These are phyloP conservation scores for Diaporthe amygdali DNA, from an alignment of 2,329 filamentous ascomycete species.

Conservation along the genomic window DNA sequence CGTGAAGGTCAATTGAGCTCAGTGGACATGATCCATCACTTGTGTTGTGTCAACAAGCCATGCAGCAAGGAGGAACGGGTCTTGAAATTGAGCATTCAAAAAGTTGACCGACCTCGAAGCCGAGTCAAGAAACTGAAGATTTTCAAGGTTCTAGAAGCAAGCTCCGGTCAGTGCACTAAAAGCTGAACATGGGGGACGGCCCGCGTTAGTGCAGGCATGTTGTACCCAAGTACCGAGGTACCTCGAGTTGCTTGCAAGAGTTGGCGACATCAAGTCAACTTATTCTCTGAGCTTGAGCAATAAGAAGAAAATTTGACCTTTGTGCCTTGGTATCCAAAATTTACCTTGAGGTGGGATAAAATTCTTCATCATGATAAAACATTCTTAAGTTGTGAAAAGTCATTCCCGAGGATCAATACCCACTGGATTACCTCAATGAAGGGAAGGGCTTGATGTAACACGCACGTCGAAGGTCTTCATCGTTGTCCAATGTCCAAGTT, in stretches of 20 bases:
- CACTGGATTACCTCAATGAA: no score
- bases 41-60: not conserved
- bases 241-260: not conserved
- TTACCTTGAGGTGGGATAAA: no score
- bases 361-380: no score
- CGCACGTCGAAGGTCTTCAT: no score
- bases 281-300: no score
- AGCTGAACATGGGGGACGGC: slow-evolving; percentile 1
- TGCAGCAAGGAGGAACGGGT: not conserved
- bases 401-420: no score
- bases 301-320: no score
- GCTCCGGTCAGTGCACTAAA: not conserved
- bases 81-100: not conserved
- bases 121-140: not conserved
- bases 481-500: no score
- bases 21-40: slow-evolving; percentile 17
- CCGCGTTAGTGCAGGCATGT: not conserved
- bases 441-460: no score
- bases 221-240: not conserved
- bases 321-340: no score
- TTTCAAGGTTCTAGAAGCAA: not conserved
- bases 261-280: not conserved
- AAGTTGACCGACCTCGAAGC: not conserved
- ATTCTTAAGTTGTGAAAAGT: no score
- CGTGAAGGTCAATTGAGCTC: slow-evolving; percentile 8